Conservation (phyloP, 2,329 filamentous ascomycete genomes). For the Cercospora zeae-maydis region DNA sequence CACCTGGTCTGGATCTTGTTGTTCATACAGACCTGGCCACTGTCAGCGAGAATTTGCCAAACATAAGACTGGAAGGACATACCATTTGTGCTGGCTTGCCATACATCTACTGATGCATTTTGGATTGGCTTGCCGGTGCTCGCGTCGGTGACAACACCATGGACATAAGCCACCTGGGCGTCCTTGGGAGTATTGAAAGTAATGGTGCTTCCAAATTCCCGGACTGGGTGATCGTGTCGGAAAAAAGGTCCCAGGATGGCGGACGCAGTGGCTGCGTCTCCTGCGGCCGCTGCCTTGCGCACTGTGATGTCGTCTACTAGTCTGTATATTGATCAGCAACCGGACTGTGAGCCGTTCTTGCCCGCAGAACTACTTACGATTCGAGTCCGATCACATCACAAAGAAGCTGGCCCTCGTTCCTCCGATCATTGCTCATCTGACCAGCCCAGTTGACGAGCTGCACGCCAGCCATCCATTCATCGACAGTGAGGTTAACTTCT, state of each 20-base stretch:
- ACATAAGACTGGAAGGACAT: background rate
- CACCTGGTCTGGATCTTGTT: conserved; percentile 66
- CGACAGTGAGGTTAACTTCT: conserved; percentile 57
- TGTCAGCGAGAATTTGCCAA: background rate
- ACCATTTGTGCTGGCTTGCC: conserved; percentile 71
- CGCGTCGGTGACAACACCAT: conserved; percentile 59
- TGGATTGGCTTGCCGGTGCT: conserved; percentile 62
- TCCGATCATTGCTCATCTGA: conserved; percentile 58
- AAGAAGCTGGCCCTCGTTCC: conserved; percentile 61
- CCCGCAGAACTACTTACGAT: conserved; percentile 33
- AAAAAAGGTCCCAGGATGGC: conserved; percentile 85
- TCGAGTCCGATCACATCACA: conserved; percentile 59
- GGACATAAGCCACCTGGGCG: conserved; percentile 60
- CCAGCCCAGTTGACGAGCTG: conserved; percentile 59
- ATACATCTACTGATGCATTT: conserved; percentile 68
- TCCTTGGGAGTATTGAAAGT: conserved; percentile 48
- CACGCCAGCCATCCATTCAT: conserved; percentile 57
- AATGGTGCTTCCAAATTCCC: conserved; percentile 67
- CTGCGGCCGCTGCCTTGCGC: conserved; percentile 55
- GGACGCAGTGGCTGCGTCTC: conserved; percentile 60
- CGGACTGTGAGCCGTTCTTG: conserved; percentile 50
- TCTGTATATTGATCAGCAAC: conserved; percentile 50
- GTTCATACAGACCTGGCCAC: conserved; percentile 53
- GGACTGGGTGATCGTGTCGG: conserved; percentile 66
- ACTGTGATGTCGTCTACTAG: conserved; percentile 77